Base-by-base conservation (phyloP, 345 rosid species). In the Citrus hindsii region DNA sequence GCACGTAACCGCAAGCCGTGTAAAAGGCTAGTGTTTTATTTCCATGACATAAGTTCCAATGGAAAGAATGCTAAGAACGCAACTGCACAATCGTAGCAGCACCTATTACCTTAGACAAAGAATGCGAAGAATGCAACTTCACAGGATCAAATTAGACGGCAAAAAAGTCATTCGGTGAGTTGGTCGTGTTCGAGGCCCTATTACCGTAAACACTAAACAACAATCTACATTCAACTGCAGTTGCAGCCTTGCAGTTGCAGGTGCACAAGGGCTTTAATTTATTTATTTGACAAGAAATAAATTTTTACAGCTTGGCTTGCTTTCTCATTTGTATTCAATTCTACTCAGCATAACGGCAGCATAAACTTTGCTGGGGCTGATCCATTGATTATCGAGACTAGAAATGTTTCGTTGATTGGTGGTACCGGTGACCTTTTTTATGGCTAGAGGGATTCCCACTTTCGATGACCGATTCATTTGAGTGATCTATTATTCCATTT, bases 191-290 rank as follows among this genome's bases (percentile, higher is more conserved):
- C 5, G 85, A 89, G 88, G 88, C 33, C 91, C 91, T 5, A 80
- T 88, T 7, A 86, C 91, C 16, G 60, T 86, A 0, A 91, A 0
- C 46, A n/a, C n/a, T n/a, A n/a, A n/a, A 91, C 78, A 85, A 83
- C 82, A 83, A 84, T 68, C 84, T 86, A 1, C 88, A 81, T 53
- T 88, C 92, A 0, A 55, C 79, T 2, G 85, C 83, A 0, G 84
- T 89, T 6, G 91, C 37, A 35, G 37, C 37, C 37, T 35, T 35
- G 37, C n/a, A n/a, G n/a, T n/a, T n/a, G n/a, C 90, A 1, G 81
- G 84, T 42, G 91, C 92, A 1, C 91, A 88, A 46, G 92, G 94
- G 48, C n/a, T 87, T 73, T 89, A 82, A 33, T 0, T 87, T 89
- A 85, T 30, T 0, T 87, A 0, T 91, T 84, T 9, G 87, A 91